A percentile compares a stretch with the other conserved stretches of the same genome.
These are phyloP conservation scores for Penicillium dipodomyicola DNA, from an alignment of 495 filamentous ascomycete species.

Conservation along the genomic window DNA sequence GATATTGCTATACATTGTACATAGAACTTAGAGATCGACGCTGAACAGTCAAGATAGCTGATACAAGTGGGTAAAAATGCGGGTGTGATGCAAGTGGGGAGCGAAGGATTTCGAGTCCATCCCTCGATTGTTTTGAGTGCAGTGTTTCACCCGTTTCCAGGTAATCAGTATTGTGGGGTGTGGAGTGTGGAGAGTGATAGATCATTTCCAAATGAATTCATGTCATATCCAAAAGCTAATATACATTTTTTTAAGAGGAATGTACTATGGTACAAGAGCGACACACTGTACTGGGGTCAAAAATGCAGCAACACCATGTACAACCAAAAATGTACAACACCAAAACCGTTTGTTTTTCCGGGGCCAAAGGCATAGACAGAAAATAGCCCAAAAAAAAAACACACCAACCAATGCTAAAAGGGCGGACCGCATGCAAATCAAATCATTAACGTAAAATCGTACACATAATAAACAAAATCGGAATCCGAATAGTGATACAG, in stretches of 20 bases:
- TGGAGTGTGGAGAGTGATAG: neutral
- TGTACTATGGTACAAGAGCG: slow-evolving; percentile 12
- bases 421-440: slow-evolving; percentile 20
- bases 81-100: neutral
- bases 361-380: neutral
- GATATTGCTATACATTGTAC: neutral
- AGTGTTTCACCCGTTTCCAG: neutral
- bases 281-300: slow-evolving; percentile 9
- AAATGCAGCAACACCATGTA: slow-evolving; percentile 18
- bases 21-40: neutral
- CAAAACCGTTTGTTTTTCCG: slow-evolving; percentile 8
- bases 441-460: slow-evolving; percentile 29
- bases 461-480: slow-evolving; percentile 15
- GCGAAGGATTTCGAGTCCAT: neutral
- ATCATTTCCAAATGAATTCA: slow-evolving; percentile 1
- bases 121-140: neutral
- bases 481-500: slow-evolving; percentile 11
- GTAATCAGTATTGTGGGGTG: neutral
- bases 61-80: neutral
- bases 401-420: slow-evolving; percentile 23
- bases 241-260: slow-evolving; percentile 8
- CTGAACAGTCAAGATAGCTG: neutral
- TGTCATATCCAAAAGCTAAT: slow-evolving; percentile 12
- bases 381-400: slow-evolving; percentile 1
- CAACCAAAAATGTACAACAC: slow-evolving; percentile 16